phyloP scores from a whole-genome alignment of 805 yeast genomes.

The Myxozyma geophila region DNA sequence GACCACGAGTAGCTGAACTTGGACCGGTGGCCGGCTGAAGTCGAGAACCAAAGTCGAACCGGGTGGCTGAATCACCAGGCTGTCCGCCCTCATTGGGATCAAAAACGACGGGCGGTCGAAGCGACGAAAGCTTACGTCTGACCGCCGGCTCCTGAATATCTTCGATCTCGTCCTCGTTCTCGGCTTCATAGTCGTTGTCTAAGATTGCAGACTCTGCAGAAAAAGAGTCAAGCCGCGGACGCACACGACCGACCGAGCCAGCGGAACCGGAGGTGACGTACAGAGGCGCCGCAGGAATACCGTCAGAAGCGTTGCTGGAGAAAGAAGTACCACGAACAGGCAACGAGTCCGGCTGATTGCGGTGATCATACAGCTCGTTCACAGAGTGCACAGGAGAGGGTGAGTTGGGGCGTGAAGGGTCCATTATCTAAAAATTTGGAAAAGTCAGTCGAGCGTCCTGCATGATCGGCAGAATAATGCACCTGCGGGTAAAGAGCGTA shows the following conservation, averaged over 20 bases:
- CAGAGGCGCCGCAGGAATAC: background rate
- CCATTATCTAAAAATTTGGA: conserved; percentile 17
- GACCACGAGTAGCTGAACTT: background rate
- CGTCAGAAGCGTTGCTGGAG: conserved; percentile 17
- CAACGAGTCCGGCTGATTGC: conserved; percentile 53
- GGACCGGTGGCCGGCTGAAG: conserved; percentile 1
- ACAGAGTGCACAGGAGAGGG: conserved; percentile 23
- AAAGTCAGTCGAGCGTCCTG: background rate
- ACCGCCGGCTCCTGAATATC: background rate
- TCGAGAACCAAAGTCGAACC: conserved; percentile 6
- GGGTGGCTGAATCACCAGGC: background rate
- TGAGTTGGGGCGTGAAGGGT: conserved; percentile 32
- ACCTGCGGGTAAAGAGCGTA: background rate
- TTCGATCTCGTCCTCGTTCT: conserved; percentile 21
- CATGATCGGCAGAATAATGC: background rate
- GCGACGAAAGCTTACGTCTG: conserved; percentile 6
- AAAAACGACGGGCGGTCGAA: conserved; percentile 5
- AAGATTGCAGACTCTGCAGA: conserved; percentile 24
- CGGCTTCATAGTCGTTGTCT: conserved; percentile 26
- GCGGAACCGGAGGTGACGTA: conserved; percentile 11
- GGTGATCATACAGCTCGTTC: conserved; percentile 53
- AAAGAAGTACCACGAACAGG: conserved; percentile 44
- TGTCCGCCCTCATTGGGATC: background rate
- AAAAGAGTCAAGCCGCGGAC: conserved; percentile 16
- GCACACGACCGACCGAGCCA: conserved; percentile 15